Evolutionary conservation across 208 protist species (phyloP), one percentile per base, ranked within the genome.

Genomic region (Trypanosoma boissoni): DNA sequence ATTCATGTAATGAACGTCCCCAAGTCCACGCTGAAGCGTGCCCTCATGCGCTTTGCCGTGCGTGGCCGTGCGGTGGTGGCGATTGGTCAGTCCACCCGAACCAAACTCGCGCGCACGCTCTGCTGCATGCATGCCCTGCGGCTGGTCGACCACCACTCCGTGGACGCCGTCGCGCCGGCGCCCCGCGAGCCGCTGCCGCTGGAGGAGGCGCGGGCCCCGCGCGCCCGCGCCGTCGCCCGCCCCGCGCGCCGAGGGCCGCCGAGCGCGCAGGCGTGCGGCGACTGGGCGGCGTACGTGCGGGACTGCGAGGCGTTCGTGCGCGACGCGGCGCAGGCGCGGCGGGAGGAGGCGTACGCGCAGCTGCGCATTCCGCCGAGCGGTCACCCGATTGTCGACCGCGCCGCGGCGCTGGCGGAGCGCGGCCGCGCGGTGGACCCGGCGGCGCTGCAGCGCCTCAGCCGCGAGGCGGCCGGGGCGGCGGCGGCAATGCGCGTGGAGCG

Each of bases 41-140:
- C 68, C 6, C 67, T 74, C 21, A 50, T 91, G 54, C 41, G 48
- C 1, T 77, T 92, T 26, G 27, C 44, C 7, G 44, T 89, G 3
- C 7, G 52, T 1, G 58, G 39, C 6, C 43, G 20, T 20, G 14
- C 50, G 6, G 72, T 88, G 23, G 37, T 41, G 7, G 87, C 83
- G 8, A 67, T 89, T 20, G 86, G 86, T 14, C 71, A 88, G 45
- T 81, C 87, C 10, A 68, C 29, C 8, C 75, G 78, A 27, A 58
- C 62, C 26, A 87, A 87, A 54, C 52, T 49, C 6, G 78, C 87
- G 0, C 58, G 58, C 27, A 60, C 66, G 16, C 64, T 94, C 4
- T 94, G 83, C 58, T 88, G 64, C 64, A 86, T 91, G 81, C 87
- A 94, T 59, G 87, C 81, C 4, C 51, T 59, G 18, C 28, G 57